Evolutionary conservation across 371 early-diverging fungal species (phyloP).

Genomic region (Parasitella parasitica): DNA sequence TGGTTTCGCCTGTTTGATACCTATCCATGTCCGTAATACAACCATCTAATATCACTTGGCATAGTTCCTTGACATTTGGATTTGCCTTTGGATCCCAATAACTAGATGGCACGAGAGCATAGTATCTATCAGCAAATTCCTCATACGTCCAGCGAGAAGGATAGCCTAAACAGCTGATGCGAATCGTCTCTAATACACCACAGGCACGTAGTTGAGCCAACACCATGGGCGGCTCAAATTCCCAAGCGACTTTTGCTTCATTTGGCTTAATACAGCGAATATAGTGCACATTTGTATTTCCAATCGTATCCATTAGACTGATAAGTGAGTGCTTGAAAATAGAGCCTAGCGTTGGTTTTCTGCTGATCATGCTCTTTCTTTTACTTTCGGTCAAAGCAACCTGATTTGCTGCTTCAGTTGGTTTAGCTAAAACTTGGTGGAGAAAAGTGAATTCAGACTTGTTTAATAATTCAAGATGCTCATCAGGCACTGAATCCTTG

Average conservation of each 20-base stretch:
- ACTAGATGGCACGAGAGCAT: conserved; percentile 73
- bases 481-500: conserved; percentile 96
- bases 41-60: conserved; percentile 64
- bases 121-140: conserved; percentile 93
- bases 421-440: conserved; percentile 63
- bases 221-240: conserved; percentile 90
- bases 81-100: conserved; percentile 58
- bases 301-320: conserved; percentile 91
- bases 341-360: conserved; percentile 87
- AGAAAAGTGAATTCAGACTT: conserved; percentile 73
- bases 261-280: conserved; percentile 98
- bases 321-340: conserved; percentile 74
- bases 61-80: conserved; percentile 51
- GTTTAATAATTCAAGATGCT: conserved; percentile 76
- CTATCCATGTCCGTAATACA: conserved; percentile 77
- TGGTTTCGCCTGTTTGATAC: conserved; percentile 95
- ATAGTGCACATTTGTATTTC: conserved; percentile 91
- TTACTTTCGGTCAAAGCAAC: conserved; percentile 22
- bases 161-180: conserved; percentile 98
- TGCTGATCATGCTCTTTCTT: conserved; percentile 55
- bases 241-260: conserved; percentile 85
- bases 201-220: conserved; percentile 96
- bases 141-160: conserved; percentile 90
- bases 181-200: conserved; percentile 99
- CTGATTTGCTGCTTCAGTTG: conserved; percentile 48